phyloP scores from a whole-genome alignment of 176 grass and related monocot genomes.

The Oropetium thomaeum region DNA sequence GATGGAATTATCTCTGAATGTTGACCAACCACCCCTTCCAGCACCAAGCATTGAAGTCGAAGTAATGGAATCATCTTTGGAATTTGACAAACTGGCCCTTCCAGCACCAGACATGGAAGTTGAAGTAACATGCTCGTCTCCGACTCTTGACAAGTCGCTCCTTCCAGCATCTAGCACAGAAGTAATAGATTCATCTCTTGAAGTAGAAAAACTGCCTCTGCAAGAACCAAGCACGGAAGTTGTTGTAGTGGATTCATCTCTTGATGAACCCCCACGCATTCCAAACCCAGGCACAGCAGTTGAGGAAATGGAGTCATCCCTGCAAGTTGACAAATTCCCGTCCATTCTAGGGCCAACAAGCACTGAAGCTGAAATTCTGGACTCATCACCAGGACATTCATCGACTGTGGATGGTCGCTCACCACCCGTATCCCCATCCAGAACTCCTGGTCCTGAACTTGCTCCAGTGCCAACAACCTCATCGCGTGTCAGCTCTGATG shows the following conservation, averaged over 20 bases:
- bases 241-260: conserved; percentile 11
- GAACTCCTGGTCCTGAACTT: not conserved
- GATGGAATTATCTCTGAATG: not conserved
- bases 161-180: not conserved
- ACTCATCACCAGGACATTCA: conserved; percentile 1
- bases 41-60: not conserved
- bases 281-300: conserved; percentile 17
- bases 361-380: conserved; percentile 2
- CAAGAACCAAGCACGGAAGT: conserved; percentile 15
- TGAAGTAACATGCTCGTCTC: not conserved
- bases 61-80: not conserved
- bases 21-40: not conserved
- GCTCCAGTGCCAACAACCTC: not conserved
- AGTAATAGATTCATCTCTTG: not conserved
- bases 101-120: not conserved
- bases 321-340: not conserved
- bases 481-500: not conserved
- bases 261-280: not conserved
- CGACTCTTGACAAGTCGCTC: not conserved
- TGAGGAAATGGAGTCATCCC: conserved; percentile 15
- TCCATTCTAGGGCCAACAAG: conserved; percentile 21
- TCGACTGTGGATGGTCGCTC: not conserved
- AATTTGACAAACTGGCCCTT: not conserved
- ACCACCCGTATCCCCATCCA: not conserved
- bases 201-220: not conserved